Conservation (phyloP, 345 rosid genomes). For the Cardiospermum halicacabum region DNA sequence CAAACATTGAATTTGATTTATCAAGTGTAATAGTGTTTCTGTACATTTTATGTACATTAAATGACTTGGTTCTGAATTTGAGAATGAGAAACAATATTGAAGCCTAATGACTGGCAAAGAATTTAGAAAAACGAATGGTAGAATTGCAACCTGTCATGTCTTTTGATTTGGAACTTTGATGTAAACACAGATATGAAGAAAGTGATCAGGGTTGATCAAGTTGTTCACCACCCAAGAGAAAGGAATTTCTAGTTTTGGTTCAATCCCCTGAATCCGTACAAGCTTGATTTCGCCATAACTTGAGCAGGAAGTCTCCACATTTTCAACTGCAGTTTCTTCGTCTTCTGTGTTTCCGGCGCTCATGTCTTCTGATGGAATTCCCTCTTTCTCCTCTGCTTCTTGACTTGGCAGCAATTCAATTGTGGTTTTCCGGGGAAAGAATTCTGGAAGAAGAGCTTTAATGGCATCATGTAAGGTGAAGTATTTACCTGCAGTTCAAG, state of each 20-base stretch:
- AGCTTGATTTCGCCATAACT: constrained; percentile 51
- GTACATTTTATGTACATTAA: constrained; percentile 11
- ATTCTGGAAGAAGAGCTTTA: constrained; percentile 55
- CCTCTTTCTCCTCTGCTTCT: constrained; percentile 28
- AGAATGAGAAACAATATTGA: neutral
- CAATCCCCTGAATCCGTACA: constrained; percentile 80
- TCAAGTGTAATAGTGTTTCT: neutral
- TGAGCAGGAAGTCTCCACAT: constrained; percentile 9
- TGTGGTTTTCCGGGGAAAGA: constrained; percentile 20
- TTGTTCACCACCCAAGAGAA: constrained; percentile 91
- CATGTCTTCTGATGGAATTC: constrained; percentile 24
- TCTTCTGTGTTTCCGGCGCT: constrained; percentile 18
- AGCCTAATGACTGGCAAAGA: neutral
- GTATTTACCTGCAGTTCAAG: constrained; percentile 51
- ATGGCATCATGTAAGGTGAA: constrained; percentile 63
- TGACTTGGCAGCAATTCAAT: constrained; percentile 22
- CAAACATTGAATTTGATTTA: neutral
- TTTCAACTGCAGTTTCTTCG: constrained; percentile 17
- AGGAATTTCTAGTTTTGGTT: constrained; percentile 75
- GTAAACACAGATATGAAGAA: constrained; percentile 67
- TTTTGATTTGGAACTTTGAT: constrained; percentile 35
- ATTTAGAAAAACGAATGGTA: neutral
- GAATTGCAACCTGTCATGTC: constrained; percentile 2
- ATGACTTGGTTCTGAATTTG: neutral
- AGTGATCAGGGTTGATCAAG: constrained; percentile 77